phyloP scores from a whole-genome alignment of 305 asterid genomes.

The Ilex paraguariensis region DNA sequence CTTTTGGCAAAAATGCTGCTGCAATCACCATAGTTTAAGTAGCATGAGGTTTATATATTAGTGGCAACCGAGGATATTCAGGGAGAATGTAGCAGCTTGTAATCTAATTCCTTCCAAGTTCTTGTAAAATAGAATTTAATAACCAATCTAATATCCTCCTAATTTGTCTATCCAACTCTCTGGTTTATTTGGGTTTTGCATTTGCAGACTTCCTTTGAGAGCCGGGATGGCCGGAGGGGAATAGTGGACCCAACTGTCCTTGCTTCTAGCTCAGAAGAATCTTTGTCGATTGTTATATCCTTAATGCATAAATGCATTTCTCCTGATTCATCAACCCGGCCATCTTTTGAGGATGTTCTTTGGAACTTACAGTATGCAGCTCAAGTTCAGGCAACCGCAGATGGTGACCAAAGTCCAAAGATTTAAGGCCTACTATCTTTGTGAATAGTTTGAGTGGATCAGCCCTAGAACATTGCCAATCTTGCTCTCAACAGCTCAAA shows the following conservation, averaged over 20 bases:
- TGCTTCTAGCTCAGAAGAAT: constrained; percentile 51
- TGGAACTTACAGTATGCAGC: constrained; percentile 80
- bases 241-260: constrained; percentile 48
- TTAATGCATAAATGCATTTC: constrained; percentile 60
- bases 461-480: no score
- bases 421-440: constrained; percentile 1
- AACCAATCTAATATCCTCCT: no score
- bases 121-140: neutral
- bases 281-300: constrained; percentile 50
- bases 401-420: constrained; percentile 24
- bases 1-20: no score
- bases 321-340: constrained; percentile 53
- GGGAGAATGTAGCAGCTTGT: neutral
- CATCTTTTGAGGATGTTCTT: constrained; percentile 64
- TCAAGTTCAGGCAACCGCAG: constrained; percentile 53
- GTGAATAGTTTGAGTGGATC: neutral
- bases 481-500: no score
- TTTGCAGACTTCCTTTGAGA: constrained; percentile 48
- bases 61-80: no score
- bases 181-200: neutral
- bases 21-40: no score
- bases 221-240: constrained; percentile 39
- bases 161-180: neutral
- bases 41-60: no score
- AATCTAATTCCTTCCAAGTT: neutral